These are phyloP conservation scores for Fusarium sp. DNA, from an alignment of 2,329 filamentous ascomycete genomes.

Conservation along the genomic window DNA sequence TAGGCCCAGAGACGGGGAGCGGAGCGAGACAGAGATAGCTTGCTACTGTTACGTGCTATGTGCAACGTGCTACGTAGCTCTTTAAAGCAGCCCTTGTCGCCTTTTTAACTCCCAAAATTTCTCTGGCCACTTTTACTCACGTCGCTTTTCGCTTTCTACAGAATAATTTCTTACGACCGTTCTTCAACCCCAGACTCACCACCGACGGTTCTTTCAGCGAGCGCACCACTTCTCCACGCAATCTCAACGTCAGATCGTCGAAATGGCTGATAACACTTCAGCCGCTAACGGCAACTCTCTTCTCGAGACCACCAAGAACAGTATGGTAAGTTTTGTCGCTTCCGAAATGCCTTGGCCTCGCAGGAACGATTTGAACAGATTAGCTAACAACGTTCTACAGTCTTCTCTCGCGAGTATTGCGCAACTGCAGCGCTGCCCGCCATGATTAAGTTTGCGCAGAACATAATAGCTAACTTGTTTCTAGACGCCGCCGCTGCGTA, in stretches of 20 bases:
- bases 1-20: constrained; percentile 35
- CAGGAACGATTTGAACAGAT: constrained; percentile 30
- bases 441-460: background rate
- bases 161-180: constrained; percentile 30
- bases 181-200: constrained; percentile 11
- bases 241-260: constrained; percentile 45
- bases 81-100: constrained; percentile 32
- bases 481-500: constrained; percentile 65
- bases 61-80: constrained; percentile 25
- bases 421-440: constrained; percentile 8
- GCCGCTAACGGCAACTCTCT: constrained; percentile 63
- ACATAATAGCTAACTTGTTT: constrained; percentile 50
- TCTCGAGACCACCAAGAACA: constrained; percentile 63
- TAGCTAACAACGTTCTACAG: constrained; percentile 43
- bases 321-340: constrained; percentile 62
- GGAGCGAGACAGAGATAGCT: constrained; percentile 36
- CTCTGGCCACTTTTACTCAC: constrained; percentile 49
- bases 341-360: constrained; percentile 24
- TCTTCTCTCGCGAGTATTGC: constrained; percentile 20
- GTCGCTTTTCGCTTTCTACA: constrained; percentile 41
- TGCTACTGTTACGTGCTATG: background rate
- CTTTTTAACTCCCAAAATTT: constrained; percentile 36
- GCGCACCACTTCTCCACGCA: constrained; percentile 23
- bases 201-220: constrained; percentile 26
- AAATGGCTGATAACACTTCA: constrained; percentile 50